A percentile compares a stretch with the other conserved stretches of the same genome.
Conservation (phyloP, 225 moss, liverwort and hornwort genomes). For the Pseudoscleropodium purum region DNA sequence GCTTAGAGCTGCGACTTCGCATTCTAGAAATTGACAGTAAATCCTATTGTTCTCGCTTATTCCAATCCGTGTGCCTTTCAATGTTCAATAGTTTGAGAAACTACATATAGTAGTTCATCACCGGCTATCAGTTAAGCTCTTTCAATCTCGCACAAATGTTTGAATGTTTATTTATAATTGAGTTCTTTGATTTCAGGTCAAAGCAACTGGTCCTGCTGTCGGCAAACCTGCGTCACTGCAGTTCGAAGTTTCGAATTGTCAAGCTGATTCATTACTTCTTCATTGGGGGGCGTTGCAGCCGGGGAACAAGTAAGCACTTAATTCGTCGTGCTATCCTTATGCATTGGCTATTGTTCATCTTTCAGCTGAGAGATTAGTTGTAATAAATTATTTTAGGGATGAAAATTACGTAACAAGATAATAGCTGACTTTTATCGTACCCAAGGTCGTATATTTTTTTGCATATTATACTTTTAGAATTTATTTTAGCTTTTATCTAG, state of each 20-base stretch:
- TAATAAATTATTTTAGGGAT: not conserved
- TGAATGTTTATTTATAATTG: not conserved
- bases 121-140: not conserved
- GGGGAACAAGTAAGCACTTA: constrained; percentile 46
- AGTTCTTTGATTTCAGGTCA: constrained; percentile 36
- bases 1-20: not conserved
- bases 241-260: constrained; percentile 49
- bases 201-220: constrained; percentile 23
- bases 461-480: not conserved
- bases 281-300: constrained; percentile 82
- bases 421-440: not conserved
- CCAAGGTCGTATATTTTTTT: not conserved
- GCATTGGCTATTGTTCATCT: too few species aligned
- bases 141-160: not conserved
- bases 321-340: not conserved
- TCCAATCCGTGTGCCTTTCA: not conserved
- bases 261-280: constrained; percentile 48
- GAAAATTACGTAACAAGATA: not conserved
- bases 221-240: constrained; percentile 56
- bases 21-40: not conserved
- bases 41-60: not conserved
- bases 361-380: not conserved
- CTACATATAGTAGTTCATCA: not conserved
- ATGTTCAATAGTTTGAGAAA: not conserved
- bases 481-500: not conserved